Conservation (phyloP, 441 rosid genomes). For the Adansonia grandidieri region DNA sequence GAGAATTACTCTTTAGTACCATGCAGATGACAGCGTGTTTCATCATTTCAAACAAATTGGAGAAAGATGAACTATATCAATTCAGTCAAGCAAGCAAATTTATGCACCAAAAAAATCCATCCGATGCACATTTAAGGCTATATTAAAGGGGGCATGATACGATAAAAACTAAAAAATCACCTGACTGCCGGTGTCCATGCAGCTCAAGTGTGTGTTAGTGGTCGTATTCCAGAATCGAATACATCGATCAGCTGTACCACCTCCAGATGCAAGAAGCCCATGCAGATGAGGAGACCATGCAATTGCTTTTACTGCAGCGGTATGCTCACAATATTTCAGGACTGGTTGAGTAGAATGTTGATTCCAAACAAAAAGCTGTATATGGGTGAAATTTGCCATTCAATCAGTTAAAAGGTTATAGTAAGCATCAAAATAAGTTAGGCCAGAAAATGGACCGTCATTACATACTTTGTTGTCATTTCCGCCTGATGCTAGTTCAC, state of each 20-base stretch:
- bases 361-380: constrained; percentile 97
- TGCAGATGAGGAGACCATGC: constrained; percentile 98
- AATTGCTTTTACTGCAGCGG: constrained; percentile 95
- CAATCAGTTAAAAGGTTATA: constrained; percentile 5
- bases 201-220: constrained; percentile 82
- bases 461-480: constrained; percentile 81
- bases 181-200: constrained; percentile 94
- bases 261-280: constrained; percentile 97
- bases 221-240: constrained; percentile 95
- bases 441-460: constrained; percentile 4
- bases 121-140: constrained; percentile 2
- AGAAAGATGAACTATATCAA: constrained; percentile 17
- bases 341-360: constrained; percentile 90
- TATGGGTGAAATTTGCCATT: constrained; percentile 21
- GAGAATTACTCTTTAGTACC: neutral
- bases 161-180: constrained; percentile 33
- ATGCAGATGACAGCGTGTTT: neutral
- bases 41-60: neutral
- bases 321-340: constrained; percentile 79
- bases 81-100: neutral
- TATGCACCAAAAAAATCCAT: neutral
- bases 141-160: neutral
- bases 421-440: neutral
- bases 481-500: constrained; percentile 96
- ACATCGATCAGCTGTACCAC: constrained; percentile 94